Base-by-base conservation (phyloP, 331 rosid genomes). In the Malus hybrid region DNA sequence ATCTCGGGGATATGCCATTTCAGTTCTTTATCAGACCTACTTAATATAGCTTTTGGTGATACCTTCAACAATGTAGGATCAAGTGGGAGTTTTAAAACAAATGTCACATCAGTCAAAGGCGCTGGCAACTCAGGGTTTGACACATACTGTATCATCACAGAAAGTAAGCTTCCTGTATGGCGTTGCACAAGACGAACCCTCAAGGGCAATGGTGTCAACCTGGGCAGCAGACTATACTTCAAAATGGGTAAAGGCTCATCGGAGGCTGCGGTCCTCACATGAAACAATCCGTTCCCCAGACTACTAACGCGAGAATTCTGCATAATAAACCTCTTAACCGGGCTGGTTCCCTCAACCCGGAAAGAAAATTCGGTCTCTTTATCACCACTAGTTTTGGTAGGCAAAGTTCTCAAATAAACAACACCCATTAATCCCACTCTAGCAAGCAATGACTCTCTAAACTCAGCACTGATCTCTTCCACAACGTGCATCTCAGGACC, bases 281-380 rank as follows among this genome's bases (percentile, higher is more conserved):
- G 99, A 90, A 92, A 94, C 84, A 92, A 60, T 70, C 96, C 95
- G 80, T 89, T 90, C 63, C 90, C 97, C 19, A 94, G 90, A 81
- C 88, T 86, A 76, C 99, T 92, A 73, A 92, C 87, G 10, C 89
- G 88, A 77, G 97, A 88, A 79, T 80, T 85, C 83, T 94, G 96
- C 76, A 92, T 72, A 60, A 83, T 93, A 85, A 90, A 94, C 88
- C 96, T 87, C 79, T 94, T 94, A 70, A 94, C 93, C 0, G 91
- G 78, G 65, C 78, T 74, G 11, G 96, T 89, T 39, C 91, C 96
- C 78, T 90, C 99, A 55, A 94, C 88, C 10, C 85, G 85, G 80
- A 94, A 94, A 8, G 99, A 94, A 78, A 94, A 92, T 80, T 94
- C 99, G 1, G 99, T 94, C 78, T 94, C 99, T 73, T 86, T 90